Evolutionary conservation across 2,329 filamentous ascomycete species (phyloP).

Genomic region (Sclerotinia borealis): DNA sequence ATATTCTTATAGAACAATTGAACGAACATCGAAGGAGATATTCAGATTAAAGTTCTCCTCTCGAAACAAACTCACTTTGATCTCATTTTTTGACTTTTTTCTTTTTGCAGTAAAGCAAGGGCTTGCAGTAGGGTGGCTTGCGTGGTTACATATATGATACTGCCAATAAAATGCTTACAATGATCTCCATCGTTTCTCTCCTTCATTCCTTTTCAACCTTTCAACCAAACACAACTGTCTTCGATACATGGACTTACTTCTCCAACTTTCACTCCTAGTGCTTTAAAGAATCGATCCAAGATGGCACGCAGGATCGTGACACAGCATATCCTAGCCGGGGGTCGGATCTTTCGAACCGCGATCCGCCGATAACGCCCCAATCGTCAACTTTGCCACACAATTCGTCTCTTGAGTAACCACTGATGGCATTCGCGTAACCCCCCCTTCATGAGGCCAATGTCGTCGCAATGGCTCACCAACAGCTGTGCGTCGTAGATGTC

Average conservation of each 20-base stretch:
- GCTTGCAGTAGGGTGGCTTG: too few relatives aligned
- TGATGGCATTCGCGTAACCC: conserved; percentile 5
- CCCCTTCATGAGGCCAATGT: background rate
- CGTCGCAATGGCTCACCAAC: background rate
- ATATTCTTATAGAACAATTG: too few relatives aligned
- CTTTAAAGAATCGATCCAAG: background rate
- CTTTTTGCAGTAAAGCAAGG: too few relatives aligned
- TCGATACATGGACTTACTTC: background rate
- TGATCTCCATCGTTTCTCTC: too few relatives aligned
- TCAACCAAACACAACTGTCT: too few relatives aligned
- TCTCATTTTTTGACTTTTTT: too few relatives aligned
- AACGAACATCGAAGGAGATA: too few relatives aligned
- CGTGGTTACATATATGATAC: too few relatives aligned
- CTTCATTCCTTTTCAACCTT: too few relatives aligned
- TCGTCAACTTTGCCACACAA: background rate
- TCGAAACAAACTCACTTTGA: too few relatives aligned
- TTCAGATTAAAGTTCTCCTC: too few relatives aligned
- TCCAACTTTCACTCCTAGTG: background rate
- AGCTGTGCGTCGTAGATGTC: background rate
- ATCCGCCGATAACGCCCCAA: background rate
- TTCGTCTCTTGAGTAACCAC: background rate
- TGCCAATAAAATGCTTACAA: too few relatives aligned
- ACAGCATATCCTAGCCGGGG: background rate
- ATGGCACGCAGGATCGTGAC: conserved; percentile 4
- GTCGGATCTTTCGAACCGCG: background rate